A percentile compares a stretch with the other conserved stretches of the same genome.
Evolutionary conservation across 129 eudicot genomes (phyloP).

Genomic region (Dittrichia graveolens): DNA sequence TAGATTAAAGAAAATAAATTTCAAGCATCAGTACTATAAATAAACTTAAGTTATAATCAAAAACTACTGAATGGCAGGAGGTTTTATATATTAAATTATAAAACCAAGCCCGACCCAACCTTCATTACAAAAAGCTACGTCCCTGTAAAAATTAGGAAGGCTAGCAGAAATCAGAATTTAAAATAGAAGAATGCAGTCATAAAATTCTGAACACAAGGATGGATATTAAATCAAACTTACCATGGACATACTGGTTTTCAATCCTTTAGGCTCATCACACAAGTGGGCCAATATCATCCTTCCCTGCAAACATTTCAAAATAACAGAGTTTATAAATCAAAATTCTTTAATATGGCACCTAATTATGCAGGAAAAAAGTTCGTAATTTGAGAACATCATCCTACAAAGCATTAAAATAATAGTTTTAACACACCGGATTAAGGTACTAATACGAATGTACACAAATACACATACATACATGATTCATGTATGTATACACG

Average conservation of each 20-base stretch:
- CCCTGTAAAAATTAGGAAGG: background rate
- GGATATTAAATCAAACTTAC: slow-evolving; percentile 45
- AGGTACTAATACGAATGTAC: no score
- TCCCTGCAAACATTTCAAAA: slow-evolving; percentile 59
- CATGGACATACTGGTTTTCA: slow-evolving; percentile 97
- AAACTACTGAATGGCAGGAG: background rate
- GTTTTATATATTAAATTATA: background rate
- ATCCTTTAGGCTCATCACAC: slow-evolving; percentile 99
- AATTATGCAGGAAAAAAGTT: background rate
- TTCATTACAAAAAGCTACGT: background rate
- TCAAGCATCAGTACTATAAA: no score
- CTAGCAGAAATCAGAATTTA: background rate
- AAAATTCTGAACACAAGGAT: background rate
- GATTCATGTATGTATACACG: no score
- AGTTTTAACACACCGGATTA: no score
- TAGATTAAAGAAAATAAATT: no score
- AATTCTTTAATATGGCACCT: background rate
- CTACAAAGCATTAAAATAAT: no score
- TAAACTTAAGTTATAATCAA: no score
- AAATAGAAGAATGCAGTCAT: background rate
- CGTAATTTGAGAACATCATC: no score
- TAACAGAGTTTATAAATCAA: background rate
- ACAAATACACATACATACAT: no score
- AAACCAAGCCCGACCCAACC: background rate
- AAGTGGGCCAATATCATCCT: slow-evolving; percentile 97